A percentile compares a stretch with the other conserved stretches of the same genome.
Evolutionary conservation across 371 early-diverging fungal genomes (phyloP).

Genomic region (Actinomortierella wolfii): DNA sequence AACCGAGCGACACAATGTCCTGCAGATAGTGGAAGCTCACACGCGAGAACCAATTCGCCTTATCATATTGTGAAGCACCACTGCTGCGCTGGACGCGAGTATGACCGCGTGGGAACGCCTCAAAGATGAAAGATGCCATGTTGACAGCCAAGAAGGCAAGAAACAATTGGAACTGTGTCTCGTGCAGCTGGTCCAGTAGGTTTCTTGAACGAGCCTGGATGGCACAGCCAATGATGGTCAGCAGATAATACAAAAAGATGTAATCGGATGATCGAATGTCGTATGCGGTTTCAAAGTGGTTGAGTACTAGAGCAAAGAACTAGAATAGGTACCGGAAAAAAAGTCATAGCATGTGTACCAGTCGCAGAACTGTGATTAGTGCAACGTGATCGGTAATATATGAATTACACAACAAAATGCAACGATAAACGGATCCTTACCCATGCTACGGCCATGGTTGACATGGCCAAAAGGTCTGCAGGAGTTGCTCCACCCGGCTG

Average conservation of each 20-base stretch:
- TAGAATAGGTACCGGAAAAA: neutral
- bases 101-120: slow-evolving; percentile 17
- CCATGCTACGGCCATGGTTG: slow-evolving; percentile 8
- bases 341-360: neutral
- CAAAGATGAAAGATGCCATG: slow-evolving; percentile 9
- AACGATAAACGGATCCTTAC: neutral
- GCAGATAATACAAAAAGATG: slow-evolving; percentile 16
- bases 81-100: slow-evolving; percentile 26
- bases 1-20: slow-evolving; percentile 7
- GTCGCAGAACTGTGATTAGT: neutral
- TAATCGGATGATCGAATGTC: slow-evolving; percentile 16
- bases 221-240: slow-evolving; percentile 4
- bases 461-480: slow-evolving; percentile 6
- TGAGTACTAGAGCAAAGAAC: slow-evolving; percentile 18
- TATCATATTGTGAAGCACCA: neutral
- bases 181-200: neutral
- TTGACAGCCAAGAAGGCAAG: slow-evolving; percentile 17
- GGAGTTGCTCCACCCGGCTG: neutral
- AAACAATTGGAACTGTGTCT: slow-evolving; percentile 14
- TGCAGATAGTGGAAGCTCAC: slow-evolving; percentile 19
- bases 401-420: neutral
- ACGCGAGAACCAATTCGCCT: neutral
- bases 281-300: slow-evolving; percentile 16
- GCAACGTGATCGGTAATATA: neutral
- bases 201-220: neutral